Conservation (phyloP, 1,284 basidiomycete species). For the Cryptococcus jaspeensis region DNA sequence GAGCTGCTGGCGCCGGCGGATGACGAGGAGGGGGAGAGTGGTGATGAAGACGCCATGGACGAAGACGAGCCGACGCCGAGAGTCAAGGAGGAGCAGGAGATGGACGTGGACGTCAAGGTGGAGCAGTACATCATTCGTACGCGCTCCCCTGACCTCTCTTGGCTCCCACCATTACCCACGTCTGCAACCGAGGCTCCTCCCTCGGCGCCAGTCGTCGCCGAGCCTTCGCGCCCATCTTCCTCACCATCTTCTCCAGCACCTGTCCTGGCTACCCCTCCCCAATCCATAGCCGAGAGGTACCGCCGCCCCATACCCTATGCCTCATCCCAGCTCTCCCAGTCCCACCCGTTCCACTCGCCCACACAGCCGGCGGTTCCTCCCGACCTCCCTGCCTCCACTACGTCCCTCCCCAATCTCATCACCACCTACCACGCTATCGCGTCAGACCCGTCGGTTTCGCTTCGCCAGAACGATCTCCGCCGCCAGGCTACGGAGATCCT, state of each 20-base stretch:
- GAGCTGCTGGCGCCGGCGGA: slow-evolving; percentile 10
- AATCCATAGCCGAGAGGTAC: slow-evolving; percentile 41
- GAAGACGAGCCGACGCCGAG: background rate
- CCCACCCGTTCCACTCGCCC: slow-evolving; percentile 28
- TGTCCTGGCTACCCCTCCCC: slow-evolving; percentile 10
- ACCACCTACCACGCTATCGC: slow-evolving; percentile 30
- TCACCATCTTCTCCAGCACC: slow-evolving; percentile 1
- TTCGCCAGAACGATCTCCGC: slow-evolving; percentile 35
- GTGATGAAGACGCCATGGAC: slow-evolving; percentile 12
- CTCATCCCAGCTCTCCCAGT: slow-evolving; percentile 32
- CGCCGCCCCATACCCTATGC: slow-evolving; percentile 32
- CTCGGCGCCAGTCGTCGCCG: background rate
- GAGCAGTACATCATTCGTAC: slow-evolving; percentile 12
- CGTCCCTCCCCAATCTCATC: slow-evolving; percentile 37
- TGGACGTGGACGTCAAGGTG: slow-evolving; percentile 16
- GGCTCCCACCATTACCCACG: slow-evolving; percentile 41
- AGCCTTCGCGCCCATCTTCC: background rate
- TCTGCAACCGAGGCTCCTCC: background rate
- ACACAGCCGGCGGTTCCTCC: slow-evolving; percentile 10
- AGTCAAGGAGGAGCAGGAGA: background rate
- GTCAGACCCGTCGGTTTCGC: slow-evolving; percentile 31
- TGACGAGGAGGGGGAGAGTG: slow-evolving; percentile 3
- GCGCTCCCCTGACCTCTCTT: slow-evolving; percentile 28
- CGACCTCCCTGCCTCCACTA: slow-evolving; percentile 20
- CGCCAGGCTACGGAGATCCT: slow-evolving; percentile 38